phyloP scores from a whole-genome alignment of 352 stramenopile genomes.

The Elongisporangium undulatum region DNA sequence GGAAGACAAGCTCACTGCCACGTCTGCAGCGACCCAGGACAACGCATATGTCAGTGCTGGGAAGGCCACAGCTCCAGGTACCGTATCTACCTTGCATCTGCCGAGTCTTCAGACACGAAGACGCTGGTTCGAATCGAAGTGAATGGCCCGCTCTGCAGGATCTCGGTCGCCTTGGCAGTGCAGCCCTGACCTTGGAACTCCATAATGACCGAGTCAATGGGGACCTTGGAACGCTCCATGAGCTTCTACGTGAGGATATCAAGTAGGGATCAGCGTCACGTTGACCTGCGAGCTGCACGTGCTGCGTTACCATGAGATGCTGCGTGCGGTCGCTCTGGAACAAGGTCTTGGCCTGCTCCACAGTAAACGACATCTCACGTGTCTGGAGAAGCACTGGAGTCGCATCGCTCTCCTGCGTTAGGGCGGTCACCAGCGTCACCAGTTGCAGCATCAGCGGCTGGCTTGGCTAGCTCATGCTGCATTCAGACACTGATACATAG shows the following conservation, averaged over 20 bases:
- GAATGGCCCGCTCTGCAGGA: constrained; percentile 21
- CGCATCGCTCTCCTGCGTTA: constrained; percentile 3
- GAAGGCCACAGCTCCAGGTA: neutral
- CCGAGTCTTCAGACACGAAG: constrained; percentile 24
- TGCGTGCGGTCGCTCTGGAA: constrained; percentile 15
- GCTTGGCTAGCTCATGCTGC: constrained; percentile 18
- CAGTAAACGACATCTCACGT: constrained; percentile 41
- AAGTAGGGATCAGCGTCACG: neutral
- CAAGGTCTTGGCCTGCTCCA: constrained; percentile 27
- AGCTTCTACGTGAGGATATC: constrained; percentile 21
- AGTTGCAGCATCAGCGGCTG: constrained; percentile 45
- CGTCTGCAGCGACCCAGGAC: constrained; percentile 12
- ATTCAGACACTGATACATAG: neutral
- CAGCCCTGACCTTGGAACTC: constrained; percentile 41
- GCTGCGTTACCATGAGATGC: constrained; percentile 10
- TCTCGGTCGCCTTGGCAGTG: constrained; percentile 12
- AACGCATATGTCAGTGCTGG: neutral
- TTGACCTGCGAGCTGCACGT: neutral
- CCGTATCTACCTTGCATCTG: constrained; percentile 20
- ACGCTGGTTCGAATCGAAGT: constrained; percentile 11
- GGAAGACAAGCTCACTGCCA: constrained; percentile 42
- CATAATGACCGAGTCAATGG: constrained; percentile 43
- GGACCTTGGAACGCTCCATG: constrained; percentile 16
- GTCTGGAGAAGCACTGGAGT: constrained; percentile 36
- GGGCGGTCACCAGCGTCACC: constrained; percentile 19